These are phyloP conservation scores for Bauhinia variegata DNA, from an alignment of 306 rosid genomes.

Conservation along the genomic window DNA sequence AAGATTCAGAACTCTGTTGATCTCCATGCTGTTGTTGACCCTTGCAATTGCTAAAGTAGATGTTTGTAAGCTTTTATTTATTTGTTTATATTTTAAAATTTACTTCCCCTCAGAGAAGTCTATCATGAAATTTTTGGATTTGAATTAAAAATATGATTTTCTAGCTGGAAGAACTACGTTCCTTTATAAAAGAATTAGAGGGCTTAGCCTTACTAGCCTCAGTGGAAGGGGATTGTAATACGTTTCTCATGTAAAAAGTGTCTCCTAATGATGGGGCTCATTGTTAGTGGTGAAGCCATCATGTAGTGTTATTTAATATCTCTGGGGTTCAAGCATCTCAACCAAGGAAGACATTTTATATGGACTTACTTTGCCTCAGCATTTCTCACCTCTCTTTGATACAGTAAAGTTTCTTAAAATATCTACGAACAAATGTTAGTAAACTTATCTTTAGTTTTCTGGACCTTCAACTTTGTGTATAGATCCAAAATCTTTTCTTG, in stretches of 20 bases:
- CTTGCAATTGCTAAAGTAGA: neutral
- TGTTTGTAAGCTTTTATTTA: neutral
- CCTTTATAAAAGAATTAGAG: neutral
- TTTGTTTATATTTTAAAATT: neutral
- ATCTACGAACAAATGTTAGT: no score
- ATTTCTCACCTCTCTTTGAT: no score
- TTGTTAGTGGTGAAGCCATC: no score
- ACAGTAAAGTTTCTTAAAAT: no score
- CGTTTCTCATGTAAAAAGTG: constrained; percentile 16
- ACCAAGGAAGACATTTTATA: no score
- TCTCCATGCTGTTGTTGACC: no score
- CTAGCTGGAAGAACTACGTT: neutral
- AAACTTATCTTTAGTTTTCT: no score
- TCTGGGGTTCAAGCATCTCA: no score
- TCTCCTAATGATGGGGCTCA: neutral
- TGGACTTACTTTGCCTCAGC: no score
- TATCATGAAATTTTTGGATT: neutral
- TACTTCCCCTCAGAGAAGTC: neutral
- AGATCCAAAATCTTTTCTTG: neutral
- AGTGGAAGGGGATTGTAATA: neutral
- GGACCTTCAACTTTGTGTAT: neutral
- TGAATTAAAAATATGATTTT: constrained; percentile 2
- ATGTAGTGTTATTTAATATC: no score
- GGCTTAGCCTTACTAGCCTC: neutral
- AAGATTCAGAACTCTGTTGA: constrained; percentile 3